Conservation (phyloP, 1,284 basidiomycete genomes). For the Inonotus obliquus region DNA sequence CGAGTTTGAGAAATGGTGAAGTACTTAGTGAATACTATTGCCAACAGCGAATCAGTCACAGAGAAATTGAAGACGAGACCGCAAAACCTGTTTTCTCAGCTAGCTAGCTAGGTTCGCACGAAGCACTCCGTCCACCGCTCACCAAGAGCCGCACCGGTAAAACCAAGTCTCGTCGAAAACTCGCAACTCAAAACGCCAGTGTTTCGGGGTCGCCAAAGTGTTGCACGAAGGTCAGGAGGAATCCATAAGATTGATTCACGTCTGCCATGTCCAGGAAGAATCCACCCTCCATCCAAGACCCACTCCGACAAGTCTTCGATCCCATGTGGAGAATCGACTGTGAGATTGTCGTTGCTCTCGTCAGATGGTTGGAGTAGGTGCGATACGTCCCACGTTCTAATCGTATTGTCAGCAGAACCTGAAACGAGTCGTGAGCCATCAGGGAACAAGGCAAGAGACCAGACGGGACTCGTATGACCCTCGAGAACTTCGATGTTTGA, state of each 20-base stretch:
- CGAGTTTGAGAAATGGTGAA: too few relatives aligned
- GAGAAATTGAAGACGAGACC: too few relatives aligned
- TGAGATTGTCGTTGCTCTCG: background rate
- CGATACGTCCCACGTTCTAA: too few relatives aligned
- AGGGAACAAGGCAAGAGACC: constrained; percentile 5
- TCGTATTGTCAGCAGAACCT: too few relatives aligned
- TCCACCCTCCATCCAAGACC: constrained; percentile 4
- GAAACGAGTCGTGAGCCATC: background rate
- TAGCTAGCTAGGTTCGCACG: too few relatives aligned
- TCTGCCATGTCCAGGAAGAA: background rate
- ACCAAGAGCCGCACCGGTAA: background rate
- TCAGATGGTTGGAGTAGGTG: too few relatives aligned
- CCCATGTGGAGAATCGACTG: too few relatives aligned
- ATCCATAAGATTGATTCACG: constrained; percentile 1
- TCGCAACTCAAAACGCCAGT: background rate
- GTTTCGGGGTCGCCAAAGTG: background rate
- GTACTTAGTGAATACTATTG: too few relatives aligned
- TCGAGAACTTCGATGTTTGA: background rate
- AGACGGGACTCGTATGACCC: background rate
- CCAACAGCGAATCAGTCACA: too few relatives aligned
- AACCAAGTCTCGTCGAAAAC: background rate
- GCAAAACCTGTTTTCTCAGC: too few relatives aligned
- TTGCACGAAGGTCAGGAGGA: constrained; percentile 2
- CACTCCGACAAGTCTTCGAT: background rate
- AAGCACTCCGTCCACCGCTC: background rate